Evolutionary conservation across 2,329 filamentous ascomycete genomes (phyloP), one percentile per base, ranked within the genome.

Genomic region (Arachnomyces sp.): DNA sequence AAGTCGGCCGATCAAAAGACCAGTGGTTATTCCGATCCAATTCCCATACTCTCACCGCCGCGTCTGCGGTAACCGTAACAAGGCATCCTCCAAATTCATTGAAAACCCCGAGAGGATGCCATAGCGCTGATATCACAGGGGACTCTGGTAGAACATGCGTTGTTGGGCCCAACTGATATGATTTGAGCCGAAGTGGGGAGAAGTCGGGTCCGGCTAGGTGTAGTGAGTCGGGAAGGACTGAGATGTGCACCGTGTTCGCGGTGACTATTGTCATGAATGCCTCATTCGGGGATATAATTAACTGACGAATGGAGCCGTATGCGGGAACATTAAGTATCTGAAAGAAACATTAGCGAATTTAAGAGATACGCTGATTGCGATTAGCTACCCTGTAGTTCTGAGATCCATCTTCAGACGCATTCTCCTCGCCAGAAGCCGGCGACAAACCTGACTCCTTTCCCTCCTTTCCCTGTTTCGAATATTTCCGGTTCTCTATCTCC

Each of bases 21-120:
- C 83, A 89, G 42, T 87, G 77, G 58, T 94, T 85, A 28, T 81
- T 74, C n/a, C 80, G 75, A 18, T 88, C 86, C 40, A 96, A 62
- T 57, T 95, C 89, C 89, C 90, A 96, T 12, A 95, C 67, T 28
- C 92, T 79, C 3, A 96, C 85, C 29, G 89, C 81, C 5, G 89
- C 87, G 59, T 95, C 88, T 38, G 80, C 78, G 1, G 92, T 95
- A 31, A 95, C 76, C 0, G 92, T 96, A 14, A 96, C 83, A 25
- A 98, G 67, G 40, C 86, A 88, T 15, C 80, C 80, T 25, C 85
- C 85, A 45, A 84, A 78, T 35, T 61, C 62, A 39, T 57, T 63
- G 40, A 65, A 56, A 8, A 90, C 80, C 1, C 89, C 89, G 1
- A 96, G 71, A 1, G 92, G 92, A 65, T 98, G 92, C 90, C 92